Percentiles rank a stretch among this genome's conserved stretches.
phyloP scores from a whole-genome alignment of 805 yeast genomes.

The Lipomyces yamanashiensis region DNA sequence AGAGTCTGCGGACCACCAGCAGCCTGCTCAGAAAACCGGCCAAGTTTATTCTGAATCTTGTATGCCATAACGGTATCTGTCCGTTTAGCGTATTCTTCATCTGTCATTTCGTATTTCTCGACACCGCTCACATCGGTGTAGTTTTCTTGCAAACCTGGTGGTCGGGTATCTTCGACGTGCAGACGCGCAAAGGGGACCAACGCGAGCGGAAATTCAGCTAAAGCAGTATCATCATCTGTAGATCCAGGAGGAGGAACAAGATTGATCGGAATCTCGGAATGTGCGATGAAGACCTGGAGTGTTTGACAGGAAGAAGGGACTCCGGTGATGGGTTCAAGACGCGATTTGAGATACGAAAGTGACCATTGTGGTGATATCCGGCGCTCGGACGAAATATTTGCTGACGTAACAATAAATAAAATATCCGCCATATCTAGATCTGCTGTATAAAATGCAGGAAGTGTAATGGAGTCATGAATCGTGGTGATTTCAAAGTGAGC shows the following conservation, averaged over 20 bases:
- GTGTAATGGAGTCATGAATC: no score
- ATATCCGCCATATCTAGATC: conserved; percentile 48
- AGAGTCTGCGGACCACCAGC: conserved; percentile 44
- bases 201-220: conserved; percentile 14
- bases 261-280: conserved; percentile 17
- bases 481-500: not conserved
- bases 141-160: conserved; percentile 41
- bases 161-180: conserved; percentile 49
- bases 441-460: no score
- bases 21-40: conserved; percentile 60
- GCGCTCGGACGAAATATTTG: conserved; percentile 70
- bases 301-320: conserved; percentile 63
- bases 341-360: conserved; percentile 55
- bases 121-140: conserved; percentile 45
- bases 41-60: conserved; percentile 72
- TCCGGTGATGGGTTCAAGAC: conserved; percentile 75
- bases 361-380: conserved; percentile 68
- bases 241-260: conserved; percentile 16
- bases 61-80: conserved; percentile 71
- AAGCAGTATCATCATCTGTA: conserved; percentile 14
- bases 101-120: conserved; percentile 56
- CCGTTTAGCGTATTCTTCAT: conserved; percentile 64
- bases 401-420: conserved; percentile 63
- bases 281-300: conserved; percentile 25
- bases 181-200: conserved; percentile 30